Base-by-base conservation (phyloP, 257 asterid genomes). In the Solanum neorickii region DNA sequence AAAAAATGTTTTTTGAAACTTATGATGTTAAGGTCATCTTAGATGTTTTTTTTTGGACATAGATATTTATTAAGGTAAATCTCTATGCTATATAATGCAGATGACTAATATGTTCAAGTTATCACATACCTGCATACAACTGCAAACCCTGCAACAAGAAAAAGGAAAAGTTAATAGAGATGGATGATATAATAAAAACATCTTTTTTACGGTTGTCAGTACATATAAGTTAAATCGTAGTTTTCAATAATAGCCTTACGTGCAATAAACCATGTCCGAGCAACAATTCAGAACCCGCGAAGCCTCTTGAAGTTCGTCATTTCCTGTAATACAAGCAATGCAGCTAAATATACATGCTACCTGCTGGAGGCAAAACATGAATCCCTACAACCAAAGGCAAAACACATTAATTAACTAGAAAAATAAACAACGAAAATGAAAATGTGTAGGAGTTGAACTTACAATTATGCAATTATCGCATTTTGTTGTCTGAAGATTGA, bases 401-500 rank as follows among this genome's bases (percentile, higher is more conserved):
- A 62, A 16, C 33, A 59, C n/a, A 65, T 42, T 4, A 76, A 47
- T 39, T 20, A 73, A 13, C 80, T 76, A 44, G 35, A 72, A 35
- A 3, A 4, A 23, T 75, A 75, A 75, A 44, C 20, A 42, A 76
- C 0, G 13, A 7, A 76, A 18, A 37, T 23, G 69, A 23, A 62
- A 62, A 37, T 37, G 42, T 12, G 41, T 88, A 83, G 90, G 49
- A 49, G 44, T 39, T 42, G 86, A 86, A 82, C 46, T 62, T 92
- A 91, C 93, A 86, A 91, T 92, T n/a, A 91, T 88, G 91, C 93
- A 89, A 35, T 92, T 92, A 87, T 92, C 92, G 80, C 93, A 91
- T 85, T 87, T 66, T 47, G 92, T 87, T 21, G 92, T 92, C 86
- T 89, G 93, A 87, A 88, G 88, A 75, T 89, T 90, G 91, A 91